These are phyloP conservation scores for Golubevia sp. DNA, from an alignment of 1,284 basidiomycete genomes.

Conservation along the genomic window DNA sequence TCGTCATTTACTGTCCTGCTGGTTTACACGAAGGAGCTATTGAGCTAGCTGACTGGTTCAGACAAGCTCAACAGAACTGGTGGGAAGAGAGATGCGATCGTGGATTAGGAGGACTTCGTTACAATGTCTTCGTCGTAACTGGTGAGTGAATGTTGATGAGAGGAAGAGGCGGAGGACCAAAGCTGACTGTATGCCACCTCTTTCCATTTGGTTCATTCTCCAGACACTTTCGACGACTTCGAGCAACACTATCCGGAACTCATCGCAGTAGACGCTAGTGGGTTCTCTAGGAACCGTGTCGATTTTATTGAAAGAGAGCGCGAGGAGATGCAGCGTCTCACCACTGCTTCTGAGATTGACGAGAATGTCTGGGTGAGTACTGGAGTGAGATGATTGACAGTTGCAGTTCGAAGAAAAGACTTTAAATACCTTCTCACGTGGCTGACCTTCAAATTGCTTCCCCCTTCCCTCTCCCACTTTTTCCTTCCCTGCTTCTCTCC, in stretches of 20 bases:
- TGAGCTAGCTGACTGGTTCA: slow-evolving; percentile 36
- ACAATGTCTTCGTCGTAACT: slow-evolving; percentile 84
- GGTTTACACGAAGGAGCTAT: slow-evolving; percentile 41
- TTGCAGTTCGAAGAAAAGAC: neutral
- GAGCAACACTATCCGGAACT: slow-evolving; percentile 65
- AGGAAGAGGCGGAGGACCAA: too few species aligned
- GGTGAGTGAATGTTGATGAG: slow-evolving; percentile 65
- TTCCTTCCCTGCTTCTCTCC: neutral
- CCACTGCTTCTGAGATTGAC: slow-evolving; percentile 78
- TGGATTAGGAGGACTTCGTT: slow-evolving; percentile 69
- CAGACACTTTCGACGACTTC: slow-evolving; percentile 67
- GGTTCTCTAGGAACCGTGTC: slow-evolving; percentile 62
- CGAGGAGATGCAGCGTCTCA: slow-evolving; percentile 86
- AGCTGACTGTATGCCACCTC: neutral
- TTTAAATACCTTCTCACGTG: neutral
- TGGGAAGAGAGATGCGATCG: slow-evolving; percentile 65
- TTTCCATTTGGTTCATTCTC: neutral
- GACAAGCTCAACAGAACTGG: slow-evolving; percentile 44
- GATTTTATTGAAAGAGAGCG: slow-evolving; percentile 70
- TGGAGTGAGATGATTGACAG: neutral
- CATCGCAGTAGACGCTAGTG: slow-evolving; percentile 66
- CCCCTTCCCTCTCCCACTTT: neutral
- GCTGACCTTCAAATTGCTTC: neutral
- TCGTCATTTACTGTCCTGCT: slow-evolving; percentile 74
- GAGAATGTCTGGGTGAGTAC: slow-evolving; percentile 66